These are phyloP conservation scores for Speleostelium caveatum DNA, from an alignment of 78 protist genomes.

Conservation along the genomic window DNA sequence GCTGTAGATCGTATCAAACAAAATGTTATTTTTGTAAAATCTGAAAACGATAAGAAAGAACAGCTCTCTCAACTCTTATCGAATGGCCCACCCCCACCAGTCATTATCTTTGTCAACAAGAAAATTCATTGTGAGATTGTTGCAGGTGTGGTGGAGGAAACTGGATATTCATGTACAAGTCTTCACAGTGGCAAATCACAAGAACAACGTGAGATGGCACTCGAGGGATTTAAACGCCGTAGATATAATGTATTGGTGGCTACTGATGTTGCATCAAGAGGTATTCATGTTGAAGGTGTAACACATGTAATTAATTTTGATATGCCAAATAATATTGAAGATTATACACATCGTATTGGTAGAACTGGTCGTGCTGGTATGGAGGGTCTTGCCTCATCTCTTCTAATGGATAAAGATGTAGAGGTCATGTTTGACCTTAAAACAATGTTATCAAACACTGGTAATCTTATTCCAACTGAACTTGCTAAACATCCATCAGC, in stretches of 20 bases:
- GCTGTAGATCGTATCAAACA: slow-evolving; percentile 91
- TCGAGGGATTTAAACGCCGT: slow-evolving; percentile 75
- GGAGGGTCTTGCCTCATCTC: slow-evolving; percentile 91
- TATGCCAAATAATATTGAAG: slow-evolving; percentile 87
- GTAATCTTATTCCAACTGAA: slow-evolving; percentile 72
- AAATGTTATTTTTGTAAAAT: slow-evolving; percentile 70
- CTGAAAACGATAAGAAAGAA: slow-evolving; percentile 73
- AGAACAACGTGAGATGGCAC: slow-evolving; percentile 83
- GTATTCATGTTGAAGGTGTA: slow-evolving; percentile 94
- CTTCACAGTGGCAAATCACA: slow-evolving; percentile 85
- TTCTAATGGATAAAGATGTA: slow-evolving; percentile 89
- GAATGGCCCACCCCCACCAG: slow-evolving; percentile 85
- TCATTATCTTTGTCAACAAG: slow-evolving; percentile 91
- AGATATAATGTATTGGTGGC: slow-evolving; percentile 80
- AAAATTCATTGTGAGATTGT: slow-evolving; percentile 75
- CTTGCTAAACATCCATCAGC: slow-evolving; percentile 64
- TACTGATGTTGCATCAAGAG: slow-evolving; percentile 91
- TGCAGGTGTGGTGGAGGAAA: slow-evolving; percentile 28
- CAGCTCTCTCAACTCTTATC: slow-evolving; percentile 15
- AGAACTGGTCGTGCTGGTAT: slow-evolving; percentile 98
- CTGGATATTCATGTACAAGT: slow-evolving; percentile 18
- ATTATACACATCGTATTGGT: slow-evolving; percentile 95
- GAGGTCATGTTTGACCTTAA: slow-evolving; percentile 87
- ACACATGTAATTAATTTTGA: slow-evolving; percentile 96
- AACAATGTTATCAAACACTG: slow-evolving; percentile 58